Conservation (phyloP, 768 basidiomycete genomes). For the Panaeolus papilionaceus region DNA sequence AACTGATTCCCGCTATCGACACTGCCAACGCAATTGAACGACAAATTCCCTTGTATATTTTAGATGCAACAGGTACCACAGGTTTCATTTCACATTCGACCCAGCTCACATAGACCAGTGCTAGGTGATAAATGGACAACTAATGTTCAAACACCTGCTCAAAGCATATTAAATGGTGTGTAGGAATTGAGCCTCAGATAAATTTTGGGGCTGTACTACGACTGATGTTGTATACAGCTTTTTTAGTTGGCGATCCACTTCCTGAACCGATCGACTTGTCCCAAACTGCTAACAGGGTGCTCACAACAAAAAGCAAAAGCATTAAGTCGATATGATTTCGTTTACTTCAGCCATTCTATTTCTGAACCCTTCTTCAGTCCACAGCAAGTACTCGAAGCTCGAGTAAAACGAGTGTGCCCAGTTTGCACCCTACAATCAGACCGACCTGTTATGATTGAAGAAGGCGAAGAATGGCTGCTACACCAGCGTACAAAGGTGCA, state of each 20-base stretch:
- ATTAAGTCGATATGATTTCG: constrained; percentile 46
- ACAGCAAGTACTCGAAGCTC: constrained; percentile 54
- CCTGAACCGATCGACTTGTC: constrained; percentile 67
- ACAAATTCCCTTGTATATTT: constrained; percentile 51
- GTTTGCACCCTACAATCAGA: constrained; percentile 64
- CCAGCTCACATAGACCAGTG: constrained; percentile 38
- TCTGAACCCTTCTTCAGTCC: constrained; percentile 51
- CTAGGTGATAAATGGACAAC: constrained; percentile 63
- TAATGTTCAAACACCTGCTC: constrained; percentile 59
- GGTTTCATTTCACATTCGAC: constrained; percentile 22
- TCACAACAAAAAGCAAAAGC: constrained; percentile 49
- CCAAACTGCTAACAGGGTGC: constrained; percentile 55
- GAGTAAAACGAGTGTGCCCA: constrained; percentile 63
- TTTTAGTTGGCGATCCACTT: constrained; percentile 53
- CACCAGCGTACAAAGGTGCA: constrained; percentile 67
- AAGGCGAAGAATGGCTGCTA: constrained; percentile 55
- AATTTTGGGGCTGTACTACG: neutral
- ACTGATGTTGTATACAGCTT: constrained; percentile 47
- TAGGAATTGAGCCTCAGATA: neutral
- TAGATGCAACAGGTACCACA: constrained; percentile 68
- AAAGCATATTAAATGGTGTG: constrained; percentile 55
- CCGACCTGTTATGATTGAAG: constrained; percentile 72
- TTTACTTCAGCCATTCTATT: constrained; percentile 17
- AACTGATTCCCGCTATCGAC: constrained; percentile 76
- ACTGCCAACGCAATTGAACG: constrained; percentile 48